phyloP scores from a whole-genome alignment of 345 rosid species.

The Tarenaya hassleriana region DNA sequence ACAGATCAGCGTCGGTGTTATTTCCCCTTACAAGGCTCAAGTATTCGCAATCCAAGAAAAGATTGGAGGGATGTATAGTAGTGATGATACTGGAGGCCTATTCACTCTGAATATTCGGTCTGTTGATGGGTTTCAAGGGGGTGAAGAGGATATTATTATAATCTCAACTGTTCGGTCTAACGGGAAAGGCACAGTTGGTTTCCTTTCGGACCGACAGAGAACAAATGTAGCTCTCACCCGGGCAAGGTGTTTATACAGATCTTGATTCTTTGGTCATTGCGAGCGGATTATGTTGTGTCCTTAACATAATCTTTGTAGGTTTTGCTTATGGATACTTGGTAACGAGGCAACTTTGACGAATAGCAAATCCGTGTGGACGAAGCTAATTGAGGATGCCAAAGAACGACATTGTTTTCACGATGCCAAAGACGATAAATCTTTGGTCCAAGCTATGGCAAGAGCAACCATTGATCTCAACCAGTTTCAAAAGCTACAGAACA shows the following conservation, averaged over 20 bases:
- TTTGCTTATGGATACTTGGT: conserved; percentile 46
- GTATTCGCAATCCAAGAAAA: conserved; percentile 41
- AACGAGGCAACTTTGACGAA: conserved; percentile 32
- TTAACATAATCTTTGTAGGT: conserved; percentile 12
- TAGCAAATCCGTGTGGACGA: conserved; percentile 33
- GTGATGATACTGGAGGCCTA: neutral
- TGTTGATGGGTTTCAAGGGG: conserved; percentile 50
- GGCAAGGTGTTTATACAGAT: conserved; percentile 28
- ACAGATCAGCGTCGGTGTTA: conserved; percentile 34
- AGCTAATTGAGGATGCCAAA: conserved; percentile 32
- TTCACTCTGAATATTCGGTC: conserved; percentile 35
- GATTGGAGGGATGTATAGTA: conserved; percentile 21
- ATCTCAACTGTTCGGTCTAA: conserved; percentile 49
- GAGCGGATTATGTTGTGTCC: neutral
- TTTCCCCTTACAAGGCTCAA: conserved; percentile 51
- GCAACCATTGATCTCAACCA: conserved; percentile 26
- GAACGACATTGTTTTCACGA: conserved; percentile 28
- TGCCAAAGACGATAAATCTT: conserved; percentile 31
- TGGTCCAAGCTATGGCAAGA: conserved; percentile 24
- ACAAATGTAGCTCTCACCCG: conserved; percentile 41
- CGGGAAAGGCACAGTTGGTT: conserved; percentile 32
- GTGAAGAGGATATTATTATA: conserved; percentile 46
- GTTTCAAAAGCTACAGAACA: conserved; percentile 18
- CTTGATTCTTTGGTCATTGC: neutral
- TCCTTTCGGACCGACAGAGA: conserved; percentile 33